Evolutionary conservation across 2,329 filamentous ascomycete species (phyloP), one percentile per base, ranked within the genome.

Genomic region (Alternaria dauci): DNA sequence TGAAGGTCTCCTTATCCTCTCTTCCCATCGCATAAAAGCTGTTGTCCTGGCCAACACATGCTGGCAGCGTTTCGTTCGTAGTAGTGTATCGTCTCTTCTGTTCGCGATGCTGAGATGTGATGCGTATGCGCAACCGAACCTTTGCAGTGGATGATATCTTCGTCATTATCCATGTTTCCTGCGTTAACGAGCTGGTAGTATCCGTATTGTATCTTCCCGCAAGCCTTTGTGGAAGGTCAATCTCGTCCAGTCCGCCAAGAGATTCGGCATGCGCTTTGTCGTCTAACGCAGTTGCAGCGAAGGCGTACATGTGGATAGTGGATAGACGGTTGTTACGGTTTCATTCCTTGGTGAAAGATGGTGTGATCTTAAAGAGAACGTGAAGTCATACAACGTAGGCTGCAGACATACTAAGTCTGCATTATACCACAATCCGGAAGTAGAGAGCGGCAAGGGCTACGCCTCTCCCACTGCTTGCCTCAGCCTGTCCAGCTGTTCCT

Each of bases 181-280:
- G 39, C 12, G 20, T 42, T 11, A 11, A 16, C 4, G 6, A 16
- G 11, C 39, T 25, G 2, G 12, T 8, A 12, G 8, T 16, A 3
- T 16, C 9, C n/a, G 9, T 25, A 42, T 42, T 11, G 12, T 11
- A 16, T 42, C 20, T 14, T 42, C 11, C 20, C 16, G 5, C 18
- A 7, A 42, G 12, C 12, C 5, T 20, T 42, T 3, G 18, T 16
- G 5, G 8, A 25, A 3, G 5, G 39, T 12, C 20, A 20, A 16
- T 16, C 6, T 47, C 16, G 11, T 30, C 86, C 0, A 88, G 80
- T n/a, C 85, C 83, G 11, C 86, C 87, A 58, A 88, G 82, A 0
- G 67, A 88, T 85, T 78, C 76, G 30, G 88, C 79, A 67, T 88
- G 86, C 1, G 73, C 65, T 5, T 77, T 79, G 68, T 88, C 85